Conservation (phyloP, 441 rosid species). For the Pelargonium cotyledonis region DNA sequence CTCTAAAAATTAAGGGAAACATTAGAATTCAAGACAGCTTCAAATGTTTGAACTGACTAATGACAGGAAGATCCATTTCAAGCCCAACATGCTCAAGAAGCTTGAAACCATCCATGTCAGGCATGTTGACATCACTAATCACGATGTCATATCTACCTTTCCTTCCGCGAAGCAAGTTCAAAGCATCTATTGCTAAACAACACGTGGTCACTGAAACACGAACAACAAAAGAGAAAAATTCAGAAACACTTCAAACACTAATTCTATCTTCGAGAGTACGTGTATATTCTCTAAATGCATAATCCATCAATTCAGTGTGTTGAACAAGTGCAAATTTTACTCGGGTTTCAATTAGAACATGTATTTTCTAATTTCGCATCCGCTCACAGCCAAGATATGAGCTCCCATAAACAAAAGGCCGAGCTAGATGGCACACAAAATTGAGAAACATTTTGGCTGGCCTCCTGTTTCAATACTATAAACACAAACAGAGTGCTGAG, state of each 20-base stretch:
- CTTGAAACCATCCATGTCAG: slow-evolving; percentile 78
- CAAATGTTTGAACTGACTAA: slow-evolving; percentile 41
- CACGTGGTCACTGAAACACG: slow-evolving; percentile 73
- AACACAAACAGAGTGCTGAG: not conserved
- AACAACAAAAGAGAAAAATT: slow-evolving; percentile 18
- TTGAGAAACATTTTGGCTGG: not conserved
- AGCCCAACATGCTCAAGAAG: slow-evolving; percentile 77
- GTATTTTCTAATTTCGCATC: not conserved
- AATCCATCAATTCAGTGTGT: not conserved
- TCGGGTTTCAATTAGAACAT: not conserved
- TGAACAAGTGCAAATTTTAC: not conserved
- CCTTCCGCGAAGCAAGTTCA: slow-evolving; percentile 65
- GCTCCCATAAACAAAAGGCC: not conserved
- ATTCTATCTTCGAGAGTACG: not conserved
- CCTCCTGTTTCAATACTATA: not conserved
- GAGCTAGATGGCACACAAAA: not conserved
- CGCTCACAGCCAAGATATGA: not conserved
- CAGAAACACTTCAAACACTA: slow-evolving; percentile 2
- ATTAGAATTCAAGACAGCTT: slow-evolving; percentile 11
- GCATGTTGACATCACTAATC: slow-evolving; percentile 79
- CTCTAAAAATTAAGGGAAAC: slow-evolving; percentile 9
- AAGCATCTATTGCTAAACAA: slow-evolving; percentile 79
- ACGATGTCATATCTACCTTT: slow-evolving; percentile 69
- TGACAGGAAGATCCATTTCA: slow-evolving; percentile 71
- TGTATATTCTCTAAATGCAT: not conserved